These are phyloP conservation scores for Apiospora rasikravindrae DNA, from an alignment of 2,329 filamentous ascomycete genomes.

Conservation along the genomic window DNA sequence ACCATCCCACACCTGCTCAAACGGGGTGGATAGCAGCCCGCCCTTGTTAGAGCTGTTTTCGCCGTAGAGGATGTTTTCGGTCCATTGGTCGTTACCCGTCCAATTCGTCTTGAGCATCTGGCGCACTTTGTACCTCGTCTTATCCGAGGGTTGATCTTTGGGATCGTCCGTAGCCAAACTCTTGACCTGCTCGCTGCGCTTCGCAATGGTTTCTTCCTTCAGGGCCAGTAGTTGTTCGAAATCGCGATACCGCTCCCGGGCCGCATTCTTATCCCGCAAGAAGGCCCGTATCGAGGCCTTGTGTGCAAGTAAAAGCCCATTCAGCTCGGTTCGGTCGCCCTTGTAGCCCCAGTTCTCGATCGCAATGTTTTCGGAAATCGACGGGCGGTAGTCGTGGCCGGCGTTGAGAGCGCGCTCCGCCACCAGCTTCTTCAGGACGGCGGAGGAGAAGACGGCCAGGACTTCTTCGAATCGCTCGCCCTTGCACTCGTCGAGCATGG, in stretches of 20 bases:
- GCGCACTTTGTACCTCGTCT: conserved; percentile 56
- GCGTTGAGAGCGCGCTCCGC: conserved; percentile 47
- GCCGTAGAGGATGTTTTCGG: conserved; percentile 72
- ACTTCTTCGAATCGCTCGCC: conserved; percentile 90
- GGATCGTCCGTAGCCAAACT: conserved; percentile 32
- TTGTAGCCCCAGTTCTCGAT: conserved; percentile 64
- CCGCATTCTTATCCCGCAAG: conserved; percentile 64
- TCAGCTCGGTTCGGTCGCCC: conserved; percentile 59
- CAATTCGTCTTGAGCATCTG: conserved; percentile 73
- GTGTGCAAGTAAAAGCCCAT: conserved; percentile 75
- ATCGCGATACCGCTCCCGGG: conserved; percentile 62
- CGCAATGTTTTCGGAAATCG: conserved; percentile 60
- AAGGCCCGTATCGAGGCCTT: conserved; percentile 66
- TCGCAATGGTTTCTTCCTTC: conserved; percentile 64
- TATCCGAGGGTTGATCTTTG: conserved; percentile 45
- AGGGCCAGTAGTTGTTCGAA: conserved; percentile 68
- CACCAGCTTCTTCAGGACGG: conserved; percentile 75
- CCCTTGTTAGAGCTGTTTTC: conserved; percentile 63
- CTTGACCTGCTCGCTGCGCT: conserved; percentile 55
- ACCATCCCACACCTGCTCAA: conserved; percentile 73
- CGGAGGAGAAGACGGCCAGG: conserved; percentile 81
- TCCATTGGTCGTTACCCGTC: conserved; percentile 78
- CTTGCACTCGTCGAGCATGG: conserved; percentile 95
- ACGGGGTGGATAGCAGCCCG: conserved; percentile 68
- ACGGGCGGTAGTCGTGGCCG: conserved; percentile 44